These are phyloP conservation scores for Teratosphaeria viscida DNA, from an alignment of 2,329 filamentous ascomycete genomes.

Conservation along the genomic window DNA sequence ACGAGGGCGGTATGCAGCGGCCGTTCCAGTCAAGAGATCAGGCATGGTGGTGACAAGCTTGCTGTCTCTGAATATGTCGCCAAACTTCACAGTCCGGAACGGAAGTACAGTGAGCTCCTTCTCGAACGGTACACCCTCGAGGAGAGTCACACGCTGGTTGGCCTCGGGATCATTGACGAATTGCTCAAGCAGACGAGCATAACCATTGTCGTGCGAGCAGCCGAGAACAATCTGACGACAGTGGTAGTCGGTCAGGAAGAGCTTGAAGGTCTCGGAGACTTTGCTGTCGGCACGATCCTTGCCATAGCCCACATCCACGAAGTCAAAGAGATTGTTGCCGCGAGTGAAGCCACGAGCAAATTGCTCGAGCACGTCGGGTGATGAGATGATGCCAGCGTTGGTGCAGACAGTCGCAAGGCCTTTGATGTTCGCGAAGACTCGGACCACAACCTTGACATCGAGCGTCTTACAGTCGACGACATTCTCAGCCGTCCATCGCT, in stretches of 20 bases:
- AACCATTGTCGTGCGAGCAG: constrained; percentile 47
- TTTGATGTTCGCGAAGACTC: constrained; percentile 37
- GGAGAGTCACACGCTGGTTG: constrained; percentile 41
- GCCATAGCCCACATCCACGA: constrained; percentile 49
- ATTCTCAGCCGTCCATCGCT: constrained; percentile 28
- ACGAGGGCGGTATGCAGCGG: constrained; percentile 7
- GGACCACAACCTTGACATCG: constrained; percentile 37
- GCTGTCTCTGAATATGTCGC: constrained; percentile 31
- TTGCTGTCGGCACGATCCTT: constrained; percentile 46
- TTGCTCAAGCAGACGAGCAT: constrained; percentile 43
- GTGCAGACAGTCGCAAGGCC: constrained; percentile 32
- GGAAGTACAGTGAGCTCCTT: constrained; percentile 41
- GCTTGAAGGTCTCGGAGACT: constrained; percentile 39
- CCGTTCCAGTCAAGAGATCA: constrained; percentile 15
- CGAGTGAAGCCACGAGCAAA: constrained; percentile 49
- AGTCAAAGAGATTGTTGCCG: constrained; percentile 49
- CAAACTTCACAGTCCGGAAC: constrained; percentile 42
- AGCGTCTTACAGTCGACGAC: constrained; percentile 18
- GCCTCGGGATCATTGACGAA: constrained; percentile 34
- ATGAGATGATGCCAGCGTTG: constrained; percentile 38
- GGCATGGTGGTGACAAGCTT: constrained; percentile 29
- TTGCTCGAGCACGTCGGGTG: constrained; percentile 43
- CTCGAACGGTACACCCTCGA: constrained; percentile 48
- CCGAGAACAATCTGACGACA: constrained; percentile 52
- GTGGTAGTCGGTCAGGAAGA: constrained; percentile 47